Evolutionary conservation across 2,329 filamentous ascomycete species (phyloP).

Genomic region (Coniochaeta hoffmannii): DNA sequence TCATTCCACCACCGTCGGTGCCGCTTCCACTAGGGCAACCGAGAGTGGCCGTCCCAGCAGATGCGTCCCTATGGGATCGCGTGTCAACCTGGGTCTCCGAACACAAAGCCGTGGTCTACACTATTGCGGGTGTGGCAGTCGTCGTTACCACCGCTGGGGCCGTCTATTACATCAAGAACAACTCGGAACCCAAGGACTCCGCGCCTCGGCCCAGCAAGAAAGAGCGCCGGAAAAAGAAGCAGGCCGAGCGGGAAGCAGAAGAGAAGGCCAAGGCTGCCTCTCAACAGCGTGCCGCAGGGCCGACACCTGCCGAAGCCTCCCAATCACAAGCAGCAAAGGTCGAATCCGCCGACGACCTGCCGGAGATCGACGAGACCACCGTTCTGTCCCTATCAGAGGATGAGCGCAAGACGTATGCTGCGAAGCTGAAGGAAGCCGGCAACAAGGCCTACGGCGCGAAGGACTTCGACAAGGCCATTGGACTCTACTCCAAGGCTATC

Average conservation of each 20-base stretch:
- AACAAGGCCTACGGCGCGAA: slow-evolving; percentile 96
- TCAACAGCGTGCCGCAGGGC: slow-evolving; percentile 23
- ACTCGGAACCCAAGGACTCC: slow-evolving; percentile 41
- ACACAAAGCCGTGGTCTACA: slow-evolving; percentile 93
- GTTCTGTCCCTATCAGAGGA: slow-evolving; percentile 46
- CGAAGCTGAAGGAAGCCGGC: slow-evolving; percentile 87
- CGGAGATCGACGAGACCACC: slow-evolving; percentile 55
- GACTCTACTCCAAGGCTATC: slow-evolving; percentile 91
- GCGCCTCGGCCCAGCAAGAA: slow-evolving; percentile 79
- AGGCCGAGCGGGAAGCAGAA: slow-evolving; percentile 55
- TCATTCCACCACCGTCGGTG: slow-evolving; percentile 1
- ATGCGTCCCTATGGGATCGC: slow-evolving; percentile 78
- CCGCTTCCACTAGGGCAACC: slow-evolving; percentile 1
- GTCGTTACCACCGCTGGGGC: slow-evolving; percentile 87
- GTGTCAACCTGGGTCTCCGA: slow-evolving; percentile 88
- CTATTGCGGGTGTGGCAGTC: slow-evolving; percentile 87
- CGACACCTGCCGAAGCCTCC: slow-evolving; percentile 20
- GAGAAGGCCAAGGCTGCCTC: slow-evolving; percentile 24
- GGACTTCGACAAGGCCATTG: slow-evolving; percentile 88
- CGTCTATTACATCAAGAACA: slow-evolving; percentile 76
- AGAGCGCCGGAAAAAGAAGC: slow-evolving; percentile 81
- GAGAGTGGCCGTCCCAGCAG: slow-evolving; percentile 18
- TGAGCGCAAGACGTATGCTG: slow-evolving; percentile 79
- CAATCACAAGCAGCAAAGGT: slow-evolving; percentile 43
- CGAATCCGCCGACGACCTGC: slow-evolving; percentile 59